Base-by-base conservation (phyloP, 352 stramenopile genomes). In the Saprolegnia parasitica region DNA sequence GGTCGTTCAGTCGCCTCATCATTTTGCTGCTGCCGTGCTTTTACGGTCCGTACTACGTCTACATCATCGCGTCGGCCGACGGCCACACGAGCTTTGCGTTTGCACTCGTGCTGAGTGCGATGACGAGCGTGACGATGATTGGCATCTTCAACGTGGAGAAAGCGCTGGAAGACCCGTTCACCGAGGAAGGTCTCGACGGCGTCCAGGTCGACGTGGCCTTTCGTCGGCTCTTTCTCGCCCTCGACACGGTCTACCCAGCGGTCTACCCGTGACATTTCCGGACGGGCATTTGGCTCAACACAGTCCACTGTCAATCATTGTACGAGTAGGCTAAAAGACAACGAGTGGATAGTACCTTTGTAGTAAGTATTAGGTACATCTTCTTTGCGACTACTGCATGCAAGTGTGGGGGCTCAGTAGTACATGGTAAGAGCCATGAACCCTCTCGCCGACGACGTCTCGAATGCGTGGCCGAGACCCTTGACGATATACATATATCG, bases 71-170 rank as follows among this genome's bases (percentile, higher is more conserved):
- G 47, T 84, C 81, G 10, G 75, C 79, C 67, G 64, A 83, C 42
- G 74, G 72, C 37, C 77, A 88, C 60, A 83, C 78, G 35, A 91
- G 81, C 68, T 93, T 93, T 72, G 82, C 67, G 15, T 94, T 95
- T 62, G 90, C 82, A 56, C 77, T 95, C 18, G 35, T 79, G 39
- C 76, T 94, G 10, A 90, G 83, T 71, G 74, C 87, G 26, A 76
- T 91, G 21, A 95, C 87, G 50, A 94, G 84, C 47, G 75, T 95
- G 37, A 75, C 86, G 45, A 91, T 95, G 82, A 89, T 88, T 49
- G 87, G 87, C n/a, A 83, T 95, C 60, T 94, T 94, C 74, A 95
- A 93, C 66, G 84, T 93, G 18, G 86, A 93, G 54, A 79, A 82
- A 58, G 78, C 81, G 5, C 87, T 96, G 81, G 87, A 94, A 58